These are phyloP conservation scores for Globisporangium carolinianum DNA, from an alignment of 352 stramenopile genomes.

Conservation along the genomic window DNA sequence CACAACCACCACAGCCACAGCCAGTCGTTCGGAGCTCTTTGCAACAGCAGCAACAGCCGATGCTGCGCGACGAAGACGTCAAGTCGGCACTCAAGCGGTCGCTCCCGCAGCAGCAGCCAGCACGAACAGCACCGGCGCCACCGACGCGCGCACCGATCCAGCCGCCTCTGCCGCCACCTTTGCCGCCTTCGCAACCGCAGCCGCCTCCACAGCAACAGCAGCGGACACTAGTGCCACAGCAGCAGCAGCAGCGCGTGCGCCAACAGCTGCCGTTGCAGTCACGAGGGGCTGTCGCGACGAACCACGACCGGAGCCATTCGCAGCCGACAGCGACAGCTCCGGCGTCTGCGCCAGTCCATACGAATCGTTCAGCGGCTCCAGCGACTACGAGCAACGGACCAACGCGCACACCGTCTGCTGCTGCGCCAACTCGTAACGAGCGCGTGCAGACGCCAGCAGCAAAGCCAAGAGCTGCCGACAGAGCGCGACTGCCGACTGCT, in stretches of 20 bases:
- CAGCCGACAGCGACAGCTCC: not conserved
- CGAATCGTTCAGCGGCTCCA: not conserved
- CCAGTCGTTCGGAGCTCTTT: no score
- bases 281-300: not conserved
- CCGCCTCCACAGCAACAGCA: not conserved
- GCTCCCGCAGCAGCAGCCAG: not conserved
- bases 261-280: not conserved
- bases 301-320: conserved; percentile 3
- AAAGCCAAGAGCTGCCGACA: no score
- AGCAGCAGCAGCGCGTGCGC: not conserved
- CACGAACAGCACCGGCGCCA: not conserved
- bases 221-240: not conserved
- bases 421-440: not conserved
- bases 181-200: not conserved
- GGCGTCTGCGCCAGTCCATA: no score
- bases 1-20: no score
- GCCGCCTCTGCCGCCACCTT: not conserved
- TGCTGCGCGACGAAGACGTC: not conserved
- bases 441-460: no score
- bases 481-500: no score
- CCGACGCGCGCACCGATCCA: not conserved
- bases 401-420: not conserved
- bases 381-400: not conserved
- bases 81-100: conserved; percentile 1
- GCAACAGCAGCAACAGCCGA: not conserved